Evolutionary conservation across 2,329 filamentous ascomycete genomes (phyloP).

Genomic region (Neodidymelliopsis sp.): DNA sequence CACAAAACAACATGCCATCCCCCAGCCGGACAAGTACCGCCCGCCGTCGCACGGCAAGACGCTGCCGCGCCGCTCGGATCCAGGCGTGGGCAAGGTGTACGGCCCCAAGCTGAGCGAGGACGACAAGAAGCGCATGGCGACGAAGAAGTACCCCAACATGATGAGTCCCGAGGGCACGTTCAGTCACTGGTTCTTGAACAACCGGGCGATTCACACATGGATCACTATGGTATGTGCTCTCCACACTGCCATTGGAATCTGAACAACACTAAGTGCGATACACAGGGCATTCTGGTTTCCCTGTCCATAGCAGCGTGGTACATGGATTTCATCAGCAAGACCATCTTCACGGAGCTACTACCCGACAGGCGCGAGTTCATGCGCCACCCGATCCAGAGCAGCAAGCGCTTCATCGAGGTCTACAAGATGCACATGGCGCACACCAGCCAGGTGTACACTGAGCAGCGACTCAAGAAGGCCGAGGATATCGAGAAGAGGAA

Average conservation of each 20-base stretch:
- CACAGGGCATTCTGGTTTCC: constrained; percentile 69
- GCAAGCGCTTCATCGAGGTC: constrained; percentile 72
- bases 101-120: constrained; percentile 73
- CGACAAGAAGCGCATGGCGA: constrained; percentile 71
- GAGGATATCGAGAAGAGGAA: constrained; percentile 89
- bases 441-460: constrained; percentile 70
- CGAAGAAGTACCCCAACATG: constrained; percentile 83
- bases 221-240: constrained; percentile 76
- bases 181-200: constrained; percentile 85
- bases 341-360: constrained; percentile 80
- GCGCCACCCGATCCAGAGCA: constrained; percentile 72
- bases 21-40: constrained; percentile 87
- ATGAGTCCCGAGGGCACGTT: constrained; percentile 85
- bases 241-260: neutral
- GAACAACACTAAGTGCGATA: no score
- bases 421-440: constrained; percentile 79
- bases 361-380: constrained; percentile 74
- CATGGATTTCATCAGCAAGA: constrained; percentile 79
- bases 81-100: constrained; percentile 68
- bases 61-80: constrained; percentile 65
- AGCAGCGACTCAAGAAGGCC: constrained; percentile 74
- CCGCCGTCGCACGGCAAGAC: constrained; percentile 84
- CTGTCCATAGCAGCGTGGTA: constrained; percentile 77
- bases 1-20: constrained; percentile 63
- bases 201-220: constrained; percentile 75